Base-by-base conservation (phyloP, 2,329 filamentous ascomycete species). In the Xylariaceae sp. region DNA sequence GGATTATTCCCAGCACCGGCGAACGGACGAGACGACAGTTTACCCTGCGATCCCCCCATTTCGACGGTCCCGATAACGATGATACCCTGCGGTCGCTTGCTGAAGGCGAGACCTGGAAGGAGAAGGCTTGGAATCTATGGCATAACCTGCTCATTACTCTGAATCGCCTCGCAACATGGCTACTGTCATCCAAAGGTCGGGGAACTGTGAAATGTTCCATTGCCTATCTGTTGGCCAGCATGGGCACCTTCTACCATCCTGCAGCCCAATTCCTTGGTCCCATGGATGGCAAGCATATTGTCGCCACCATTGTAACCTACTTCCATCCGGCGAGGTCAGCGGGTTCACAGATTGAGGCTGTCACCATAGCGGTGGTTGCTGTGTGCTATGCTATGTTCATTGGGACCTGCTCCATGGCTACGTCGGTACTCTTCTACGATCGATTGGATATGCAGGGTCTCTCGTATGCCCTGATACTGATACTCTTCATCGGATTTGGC, bases 241-340 rank as follows among this genome's bases (percentile, higher is more conserved):
- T 95, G 63, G 89, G 84, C 28, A 96, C 90, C 0, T 93, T 95
- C 55, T 82, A 88, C 48, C 78, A 83, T 2, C 75, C 77, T 3
- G 73, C 95, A 42, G 83, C 89, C 13, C 68, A 73, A 7, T 78
- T 89, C 42, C 71, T 96, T 13, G 91, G 91, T 9, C 75, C 83
- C 49, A 85, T 89, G 58, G 90, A 95, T 65, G 89, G 89, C 38
- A 96, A 96, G 60, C 91, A 96, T 64, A 83, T 95, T 58, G 89
- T 95, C 38, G 89, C 89, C 24, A 96, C 91, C 2, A 81, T 96
- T 43, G 94, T 89, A 1, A 90, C 96, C 9, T 97, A 95, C 59
- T 97, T 96, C 57, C 89, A 96, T 62, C 89, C 91, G 4, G 87
- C 89, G 4, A 76, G 91, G 43, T 88, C 88, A 15, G 79, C 83